A percentile compares a stretch with the other conserved stretches of the same genome.
Conservation (phyloP, 768 basidiomycete genomes). For the Russula emetica region DNA sequence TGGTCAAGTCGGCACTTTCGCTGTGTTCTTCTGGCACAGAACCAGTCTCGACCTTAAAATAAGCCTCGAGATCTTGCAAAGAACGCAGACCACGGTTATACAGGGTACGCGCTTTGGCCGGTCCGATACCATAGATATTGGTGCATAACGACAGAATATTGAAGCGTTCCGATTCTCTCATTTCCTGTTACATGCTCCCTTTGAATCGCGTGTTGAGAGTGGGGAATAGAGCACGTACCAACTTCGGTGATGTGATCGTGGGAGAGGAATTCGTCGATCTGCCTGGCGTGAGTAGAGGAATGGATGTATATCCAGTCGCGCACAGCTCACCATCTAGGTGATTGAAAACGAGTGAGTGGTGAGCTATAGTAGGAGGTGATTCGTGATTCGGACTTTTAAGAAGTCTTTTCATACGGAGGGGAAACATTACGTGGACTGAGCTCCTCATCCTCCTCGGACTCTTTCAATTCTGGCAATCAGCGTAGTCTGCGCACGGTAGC, state of each 20-base stretch:
- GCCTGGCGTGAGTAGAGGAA: not conserved
- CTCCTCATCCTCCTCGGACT: too few species aligned
- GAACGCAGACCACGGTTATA: constrained; percentile 64
- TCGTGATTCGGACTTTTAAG: constrained; percentile 1
- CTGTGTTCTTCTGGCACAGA: constrained; percentile 25
- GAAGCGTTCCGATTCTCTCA: constrained; percentile 47
- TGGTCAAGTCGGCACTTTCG: constrained; percentile 30
- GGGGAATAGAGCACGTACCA: constrained; percentile 34
- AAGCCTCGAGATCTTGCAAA: constrained; percentile 61
- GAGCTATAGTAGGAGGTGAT: not conserved
- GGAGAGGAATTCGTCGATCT: constrained; percentile 63
- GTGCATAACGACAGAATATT: constrained; percentile 53
- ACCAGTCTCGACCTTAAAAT: constrained; percentile 47
- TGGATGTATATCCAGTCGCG: not conserved
- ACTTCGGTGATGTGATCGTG: constrained; percentile 57
- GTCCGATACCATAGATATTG: constrained; percentile 69
- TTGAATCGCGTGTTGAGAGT: not conserved
- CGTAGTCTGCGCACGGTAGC: constrained; percentile 49
- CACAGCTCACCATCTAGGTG: constrained; percentile 31
- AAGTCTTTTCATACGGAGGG: too few species aligned
- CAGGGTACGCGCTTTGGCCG: constrained; percentile 60
- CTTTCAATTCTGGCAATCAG: too few species aligned
- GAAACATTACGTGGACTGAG: too few species aligned
- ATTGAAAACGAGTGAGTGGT: not conserved
- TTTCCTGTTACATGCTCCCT: constrained; percentile 39